Evolutionary conservation across 1,139 yeast species (phyloP).

Genomic region (Meyerozyma carpophila): DNA sequence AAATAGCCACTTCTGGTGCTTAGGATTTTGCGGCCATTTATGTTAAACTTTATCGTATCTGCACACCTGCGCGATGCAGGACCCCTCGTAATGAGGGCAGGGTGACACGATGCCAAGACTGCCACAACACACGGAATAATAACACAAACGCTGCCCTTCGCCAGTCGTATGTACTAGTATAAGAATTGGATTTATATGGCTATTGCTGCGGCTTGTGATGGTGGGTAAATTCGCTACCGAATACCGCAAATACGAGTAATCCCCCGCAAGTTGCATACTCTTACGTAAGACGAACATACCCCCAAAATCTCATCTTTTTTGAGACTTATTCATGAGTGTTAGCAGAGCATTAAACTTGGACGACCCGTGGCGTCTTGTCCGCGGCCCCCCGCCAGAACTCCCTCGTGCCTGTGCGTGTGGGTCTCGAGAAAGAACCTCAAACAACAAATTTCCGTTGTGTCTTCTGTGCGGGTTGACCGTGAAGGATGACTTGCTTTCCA

Average conservation of each 20-base stretch:
- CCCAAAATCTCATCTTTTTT: neutral
- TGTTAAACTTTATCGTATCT: neutral
- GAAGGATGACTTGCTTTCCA: neutral
- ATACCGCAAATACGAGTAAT: no score
- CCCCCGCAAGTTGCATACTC: no score
- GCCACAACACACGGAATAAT: no score
- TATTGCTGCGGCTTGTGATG: no score
- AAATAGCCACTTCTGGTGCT: neutral
- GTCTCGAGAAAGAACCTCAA: neutral
- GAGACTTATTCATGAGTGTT: neutral
- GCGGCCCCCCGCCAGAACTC: neutral
- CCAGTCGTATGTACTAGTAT: no score
- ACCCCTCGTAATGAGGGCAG: neutral
- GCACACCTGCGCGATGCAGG: neutral
- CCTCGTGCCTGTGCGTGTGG: neutral
- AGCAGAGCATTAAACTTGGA: neutral
- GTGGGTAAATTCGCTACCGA: no score
- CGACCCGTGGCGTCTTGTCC: neutral
- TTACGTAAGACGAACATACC: no score
- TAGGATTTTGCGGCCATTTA: neutral
- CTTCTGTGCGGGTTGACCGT: neutral
- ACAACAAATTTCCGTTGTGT: neutral
- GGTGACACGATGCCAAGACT: no score
- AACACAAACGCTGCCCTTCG: no score
- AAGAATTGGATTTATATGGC: no score